phyloP scores from a whole-genome alignment of 176 grass and related monocot species.

The Neostapfia colusana region DNA sequence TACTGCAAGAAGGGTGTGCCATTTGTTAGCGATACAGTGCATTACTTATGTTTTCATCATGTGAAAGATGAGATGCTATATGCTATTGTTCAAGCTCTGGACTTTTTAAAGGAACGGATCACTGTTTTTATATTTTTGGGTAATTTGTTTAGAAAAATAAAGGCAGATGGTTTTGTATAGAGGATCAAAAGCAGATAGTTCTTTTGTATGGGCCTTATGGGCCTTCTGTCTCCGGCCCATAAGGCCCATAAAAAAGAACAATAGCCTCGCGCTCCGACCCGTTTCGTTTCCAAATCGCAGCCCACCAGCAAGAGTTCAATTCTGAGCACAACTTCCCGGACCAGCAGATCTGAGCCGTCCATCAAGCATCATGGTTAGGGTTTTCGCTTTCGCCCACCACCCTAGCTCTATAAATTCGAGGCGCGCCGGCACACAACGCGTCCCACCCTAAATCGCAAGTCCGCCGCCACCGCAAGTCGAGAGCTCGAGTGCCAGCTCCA shows the following conservation, averaged over 20 bases:
- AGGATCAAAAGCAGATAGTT: too few relatives aligned
- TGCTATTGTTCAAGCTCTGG: neutral
- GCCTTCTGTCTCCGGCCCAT: neutral
- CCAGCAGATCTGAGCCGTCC: conserved; percentile 36
- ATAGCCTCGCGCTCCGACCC: too few relatives aligned
- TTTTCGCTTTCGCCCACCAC: neutral
- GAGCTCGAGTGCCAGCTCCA: neutral
- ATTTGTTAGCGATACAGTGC: neutral
- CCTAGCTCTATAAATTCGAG: conserved; percentile 30
- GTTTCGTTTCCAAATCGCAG: neutral
- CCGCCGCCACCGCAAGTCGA: neutral
- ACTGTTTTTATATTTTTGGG: neutral
- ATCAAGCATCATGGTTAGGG: conserved; percentile 28
- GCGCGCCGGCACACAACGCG: neutral
- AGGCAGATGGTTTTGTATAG: too few relatives aligned
- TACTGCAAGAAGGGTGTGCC: neutral
- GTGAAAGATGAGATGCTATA: neutral
- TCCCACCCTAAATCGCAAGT: neutral
- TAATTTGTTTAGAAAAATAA: too few relatives aligned
- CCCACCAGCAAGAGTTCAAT: neutral
- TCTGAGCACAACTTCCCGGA: neutral
- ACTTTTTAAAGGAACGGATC: neutral
- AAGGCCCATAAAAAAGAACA: neutral
- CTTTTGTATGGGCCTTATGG: too few relatives aligned
- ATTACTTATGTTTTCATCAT: neutral